Conservation (phyloP, 2,329 filamentous ascomycete species). For the Tolypocladium pustulatum region DNA sequence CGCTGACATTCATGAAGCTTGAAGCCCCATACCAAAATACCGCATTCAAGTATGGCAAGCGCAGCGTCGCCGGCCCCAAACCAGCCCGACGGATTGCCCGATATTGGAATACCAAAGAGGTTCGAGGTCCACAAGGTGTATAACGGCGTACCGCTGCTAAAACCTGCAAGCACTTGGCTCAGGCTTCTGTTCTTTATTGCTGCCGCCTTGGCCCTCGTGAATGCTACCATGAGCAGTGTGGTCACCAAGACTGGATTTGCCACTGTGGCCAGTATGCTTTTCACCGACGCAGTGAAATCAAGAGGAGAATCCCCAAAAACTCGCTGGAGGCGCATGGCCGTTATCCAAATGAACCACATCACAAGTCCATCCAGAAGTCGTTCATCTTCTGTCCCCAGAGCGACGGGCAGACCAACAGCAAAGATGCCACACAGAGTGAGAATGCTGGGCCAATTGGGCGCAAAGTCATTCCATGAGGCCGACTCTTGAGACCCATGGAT, state of each 20-base stretch:
- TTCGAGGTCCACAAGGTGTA: slow-evolving; percentile 23
- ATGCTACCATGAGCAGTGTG: slow-evolving; percentile 32
- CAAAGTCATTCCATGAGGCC: background rate
- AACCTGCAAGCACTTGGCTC: slow-evolving; percentile 13
- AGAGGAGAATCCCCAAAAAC: slow-evolving; percentile 16
- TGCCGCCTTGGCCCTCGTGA: slow-evolving; percentile 28
- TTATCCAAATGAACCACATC: slow-evolving; percentile 39
- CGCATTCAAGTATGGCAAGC: slow-evolving; percentile 36
- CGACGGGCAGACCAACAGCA: slow-evolving; percentile 30
- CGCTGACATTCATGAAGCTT: slow-evolving; percentile 40
- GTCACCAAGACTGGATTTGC: slow-evolving; percentile 39
- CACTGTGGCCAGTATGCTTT: slow-evolving; percentile 24
- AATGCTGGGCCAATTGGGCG: slow-evolving; percentile 14
- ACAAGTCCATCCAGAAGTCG: slow-evolving; percentile 33
- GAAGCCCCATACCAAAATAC: slow-evolving; percentile 42
- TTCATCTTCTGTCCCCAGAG: slow-evolving; percentile 19
- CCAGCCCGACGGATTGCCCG: slow-evolving; percentile 12
- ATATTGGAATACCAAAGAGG: slow-evolving; percentile 3
- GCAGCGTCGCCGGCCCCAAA: slow-evolving; percentile 39
- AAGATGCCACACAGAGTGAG: slow-evolving; percentile 21
- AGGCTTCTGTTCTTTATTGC: slow-evolving; percentile 18
- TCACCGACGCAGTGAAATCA: slow-evolving; percentile 6
- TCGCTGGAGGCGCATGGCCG: slow-evolving; percentile 26
- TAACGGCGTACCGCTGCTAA: slow-evolving; percentile 23
- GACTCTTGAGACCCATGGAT: background rate